These are phyloP conservation scores for Niveomyces coronatus DNA, from an alignment of 2,329 filamentous ascomycete genomes.

Conservation along the genomic window DNA sequence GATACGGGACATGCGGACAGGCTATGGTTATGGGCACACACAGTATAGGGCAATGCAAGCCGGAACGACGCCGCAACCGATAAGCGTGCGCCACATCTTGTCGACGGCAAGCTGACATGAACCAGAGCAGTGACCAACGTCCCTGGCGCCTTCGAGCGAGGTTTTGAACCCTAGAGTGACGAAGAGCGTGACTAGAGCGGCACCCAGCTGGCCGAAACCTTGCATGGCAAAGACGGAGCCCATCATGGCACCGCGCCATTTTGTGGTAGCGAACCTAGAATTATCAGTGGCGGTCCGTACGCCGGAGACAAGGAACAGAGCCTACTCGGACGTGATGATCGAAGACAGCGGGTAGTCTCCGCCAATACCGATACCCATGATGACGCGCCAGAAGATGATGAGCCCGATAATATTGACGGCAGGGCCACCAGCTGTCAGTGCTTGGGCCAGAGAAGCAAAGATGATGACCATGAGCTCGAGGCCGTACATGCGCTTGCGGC, in stretches of 20 bases:
- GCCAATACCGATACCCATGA: constrained; percentile 46
- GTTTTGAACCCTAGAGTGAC: constrained; percentile 61
- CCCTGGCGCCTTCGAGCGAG: constrained; percentile 42
- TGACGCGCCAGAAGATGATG: constrained; percentile 71
- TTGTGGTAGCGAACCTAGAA: constrained; percentile 58
- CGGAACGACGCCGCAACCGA: constrained; percentile 72
- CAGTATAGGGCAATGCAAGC: constrained; percentile 74
- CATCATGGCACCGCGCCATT: constrained; percentile 83
- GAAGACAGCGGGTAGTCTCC: constrained; percentile 70
- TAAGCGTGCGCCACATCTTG: constrained; percentile 78
- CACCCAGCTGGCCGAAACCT: constrained; percentile 68
- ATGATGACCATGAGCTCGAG: constrained; percentile 73
- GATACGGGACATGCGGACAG: too few relatives aligned
- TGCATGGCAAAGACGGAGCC: constrained; percentile 81
- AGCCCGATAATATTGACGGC: constrained; percentile 53
- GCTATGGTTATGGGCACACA: constrained; percentile 14
- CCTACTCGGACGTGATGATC: constrained; percentile 72
- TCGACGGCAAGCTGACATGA: constrained; percentile 45
- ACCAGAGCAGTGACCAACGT: constrained; percentile 41
- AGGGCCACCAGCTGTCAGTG: constrained; percentile 52
- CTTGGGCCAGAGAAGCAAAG: constrained; percentile 63
- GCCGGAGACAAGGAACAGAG: constrained; percentile 8
- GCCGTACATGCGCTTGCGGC: constrained; percentile 64
- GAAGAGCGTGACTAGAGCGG: constrained; percentile 67
- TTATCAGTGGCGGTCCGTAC: background rate